Percentiles rank a stretch among this genome's conserved stretches.
Evolutionary conservation across 352 stramenopile species (phyloP).

Genomic region (Nothophytophthora sp.): DNA sequence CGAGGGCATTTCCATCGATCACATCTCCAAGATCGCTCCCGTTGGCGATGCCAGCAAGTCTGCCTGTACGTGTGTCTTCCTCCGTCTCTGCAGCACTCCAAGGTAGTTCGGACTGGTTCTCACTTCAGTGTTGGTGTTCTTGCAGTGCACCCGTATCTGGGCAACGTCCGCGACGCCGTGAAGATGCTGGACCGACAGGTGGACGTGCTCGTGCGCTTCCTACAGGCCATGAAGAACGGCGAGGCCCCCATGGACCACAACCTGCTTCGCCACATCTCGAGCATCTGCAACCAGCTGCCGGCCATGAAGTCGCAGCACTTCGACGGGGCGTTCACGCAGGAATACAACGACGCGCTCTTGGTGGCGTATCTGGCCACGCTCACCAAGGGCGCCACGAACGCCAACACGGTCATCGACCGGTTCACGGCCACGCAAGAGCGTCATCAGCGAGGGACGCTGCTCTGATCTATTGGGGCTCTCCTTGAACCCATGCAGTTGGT

Average conservation of each 20-base stretch:
- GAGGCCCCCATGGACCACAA: slow-evolving; percentile 77
- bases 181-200: slow-evolving; percentile 87
- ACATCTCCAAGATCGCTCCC: slow-evolving; percentile 88
- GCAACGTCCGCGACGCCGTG: slow-evolving; percentile 80
- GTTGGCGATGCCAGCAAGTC: slow-evolving; percentile 72
- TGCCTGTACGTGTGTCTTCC: slow-evolving; percentile 43
- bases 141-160: slow-evolving; percentile 77
- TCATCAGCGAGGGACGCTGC: slow-evolving; percentile 53
- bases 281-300: slow-evolving; percentile 84
- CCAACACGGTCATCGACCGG: slow-evolving; percentile 80
- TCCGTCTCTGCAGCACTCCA: neutral
- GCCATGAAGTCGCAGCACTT: slow-evolving; percentile 78
- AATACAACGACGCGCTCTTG: slow-evolving; percentile 84
- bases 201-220: slow-evolving; percentile 69
- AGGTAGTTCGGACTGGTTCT: slow-evolving; percentile 1
- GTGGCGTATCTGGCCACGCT: slow-evolving; percentile 84
- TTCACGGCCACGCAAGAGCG: slow-evolving; percentile 78
- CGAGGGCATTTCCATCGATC: slow-evolving; percentile 86
- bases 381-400: slow-evolving; percentile 79
- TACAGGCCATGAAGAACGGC: slow-evolving; percentile 75
- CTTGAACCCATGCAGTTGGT: too few relatives aligned
- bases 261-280: slow-evolving; percentile 84
- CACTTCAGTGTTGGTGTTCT: slow-evolving; percentile 12
- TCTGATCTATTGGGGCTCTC: too few relatives aligned
- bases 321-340: slow-evolving; percentile 69